Evolutionary conservation across 148 eudicot species (phyloP).

Genomic region (Drosera capensis): DNA sequence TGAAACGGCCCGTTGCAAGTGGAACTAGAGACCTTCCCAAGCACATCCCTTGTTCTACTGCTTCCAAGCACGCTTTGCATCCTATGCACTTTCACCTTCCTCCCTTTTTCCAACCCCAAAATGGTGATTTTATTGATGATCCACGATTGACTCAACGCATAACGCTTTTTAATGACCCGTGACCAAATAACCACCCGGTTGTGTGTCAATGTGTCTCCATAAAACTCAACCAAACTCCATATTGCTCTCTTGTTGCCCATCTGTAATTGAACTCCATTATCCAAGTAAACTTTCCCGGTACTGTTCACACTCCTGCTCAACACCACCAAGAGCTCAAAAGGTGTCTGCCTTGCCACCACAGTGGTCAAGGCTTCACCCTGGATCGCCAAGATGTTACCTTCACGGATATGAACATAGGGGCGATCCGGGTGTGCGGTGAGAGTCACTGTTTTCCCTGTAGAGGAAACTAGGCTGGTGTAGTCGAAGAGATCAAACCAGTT

Average conservation of each 20-base stretch:
- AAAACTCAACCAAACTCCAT: conserved; percentile 24
- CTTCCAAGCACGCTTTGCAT: neutral
- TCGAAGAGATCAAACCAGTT: conserved; percentile 42
- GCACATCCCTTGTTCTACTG: neutral
- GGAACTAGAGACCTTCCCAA: conserved; percentile 1
- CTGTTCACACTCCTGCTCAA: conserved; percentile 9
- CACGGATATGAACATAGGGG: conserved; percentile 34
- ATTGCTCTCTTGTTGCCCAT: conserved; percentile 20
- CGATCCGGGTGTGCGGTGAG: conserved; percentile 29
- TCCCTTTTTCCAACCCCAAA: conserved; percentile 27
- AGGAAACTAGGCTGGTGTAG: conserved; percentile 11
- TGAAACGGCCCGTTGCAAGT: conserved; percentile 16
- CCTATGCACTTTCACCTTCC: neutral
- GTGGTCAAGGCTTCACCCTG: conserved; percentile 42
- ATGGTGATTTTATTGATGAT: conserved; percentile 41
- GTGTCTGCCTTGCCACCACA: conserved; percentile 25
- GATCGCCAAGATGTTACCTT: conserved; percentile 41
- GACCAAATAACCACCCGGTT: conserved; percentile 17
- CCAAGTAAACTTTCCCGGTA: conserved; percentile 34
- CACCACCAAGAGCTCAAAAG: conserved; percentile 42
- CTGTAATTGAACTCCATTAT: conserved; percentile 29
- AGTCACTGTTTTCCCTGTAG: conserved; percentile 10
- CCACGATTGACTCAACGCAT: conserved; percentile 41
- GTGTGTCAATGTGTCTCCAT: neutral
- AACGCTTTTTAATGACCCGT: conserved; percentile 37